phyloP scores from a whole-genome alignment of 306 rosid species.

The Mimosa bimucronata region DNA sequence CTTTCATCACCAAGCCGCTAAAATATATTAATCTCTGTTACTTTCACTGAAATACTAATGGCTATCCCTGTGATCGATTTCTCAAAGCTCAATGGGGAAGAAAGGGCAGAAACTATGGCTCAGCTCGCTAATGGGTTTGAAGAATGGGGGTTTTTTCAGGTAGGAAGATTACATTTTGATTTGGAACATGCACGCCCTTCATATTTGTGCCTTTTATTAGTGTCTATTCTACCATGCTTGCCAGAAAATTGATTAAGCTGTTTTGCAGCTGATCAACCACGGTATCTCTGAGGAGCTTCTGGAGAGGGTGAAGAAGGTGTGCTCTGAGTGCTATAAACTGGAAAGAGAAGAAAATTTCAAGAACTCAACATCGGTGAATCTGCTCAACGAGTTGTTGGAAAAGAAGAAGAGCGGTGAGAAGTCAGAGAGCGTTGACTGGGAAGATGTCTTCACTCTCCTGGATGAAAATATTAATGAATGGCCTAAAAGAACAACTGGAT shows the following conservation, averaged over 20 bases:
- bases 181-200: conserved; percentile 7
- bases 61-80: conserved; percentile 94
- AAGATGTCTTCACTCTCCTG: conserved; percentile 82
- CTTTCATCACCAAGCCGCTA: neutral
- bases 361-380: conserved; percentile 56
- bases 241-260: conserved; percentile 23
- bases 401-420: conserved; percentile 55
- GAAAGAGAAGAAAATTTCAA: conserved; percentile 89
- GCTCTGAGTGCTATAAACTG: conserved; percentile 62
- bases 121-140: conserved; percentile 90
- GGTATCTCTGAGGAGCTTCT: conserved; percentile 87
- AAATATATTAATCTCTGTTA: conserved; percentile 8
- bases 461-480: conserved; percentile 61
- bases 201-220: neutral
- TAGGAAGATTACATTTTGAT: conserved; percentile 32
- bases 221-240: conserved; percentile 1
- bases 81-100: conserved; percentile 82
- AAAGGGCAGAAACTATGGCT: conserved; percentile 79
- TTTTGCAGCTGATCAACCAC: conserved; percentile 86
- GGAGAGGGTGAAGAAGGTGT: conserved; percentile 86
- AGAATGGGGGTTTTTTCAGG: conserved; percentile 99
- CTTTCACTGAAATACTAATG: conserved; percentile 43
- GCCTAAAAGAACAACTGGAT: conserved; percentile 74
- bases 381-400: conserved; percentile 54
- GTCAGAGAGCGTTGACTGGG: conserved; percentile 83